Evolutionary conservation across 2,329 filamentous ascomycete species (phyloP), one percentile per base, ranked within the genome.

Genomic region (Diaporthe sp.): DNA sequence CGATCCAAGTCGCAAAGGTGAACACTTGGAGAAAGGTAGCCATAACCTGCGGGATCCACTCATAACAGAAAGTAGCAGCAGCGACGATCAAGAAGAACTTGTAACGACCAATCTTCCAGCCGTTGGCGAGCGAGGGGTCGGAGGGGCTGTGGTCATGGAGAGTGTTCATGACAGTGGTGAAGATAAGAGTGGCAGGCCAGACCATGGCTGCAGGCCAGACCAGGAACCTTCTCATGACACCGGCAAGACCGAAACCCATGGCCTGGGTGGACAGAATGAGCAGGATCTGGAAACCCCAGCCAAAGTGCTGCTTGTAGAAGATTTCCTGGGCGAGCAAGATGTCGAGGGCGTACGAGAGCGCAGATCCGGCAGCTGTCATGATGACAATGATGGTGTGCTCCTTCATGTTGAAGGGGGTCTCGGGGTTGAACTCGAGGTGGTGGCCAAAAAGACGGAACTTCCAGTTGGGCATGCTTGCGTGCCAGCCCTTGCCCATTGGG

Each of bases 241-340:
- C 91, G 10, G 91, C 91, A 45, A 92, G 83, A 3, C 91, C 91
- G 76, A 92, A 92, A 9, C 92, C 92, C 74, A 91, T 90, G 78
- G 90, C 86, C 73, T 92, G 89, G 1, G 89, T 92, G 4, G 89
- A 90, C 74, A 92, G 86, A 72, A 87, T 88, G 75, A 92, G 85
- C 12, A 92, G 83, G 13, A 92, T 82, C 80, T 92, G 88, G 82
- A 91, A 92, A 2, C 86, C 87, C 84, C 89, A 91, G 69, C 88
- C 87, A 68, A 90, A 88, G 5, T 85, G 82, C 77, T 90, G 86
- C 67, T 86, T 79, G 78, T 89, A 90, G 77, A 86, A 90, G 77
- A 88, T 76, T 74, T 86, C 80, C 76, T 84, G 83, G 19, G 84
- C 84, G 42, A 85, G 80, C 38, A 85, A 77, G 67, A 86, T 82